A percentile compares a stretch with the other conserved stretches of the same genome.
Conservation (phyloP, 2,329 filamentous ascomycete species). For the Pestalotiopsis sp. region DNA sequence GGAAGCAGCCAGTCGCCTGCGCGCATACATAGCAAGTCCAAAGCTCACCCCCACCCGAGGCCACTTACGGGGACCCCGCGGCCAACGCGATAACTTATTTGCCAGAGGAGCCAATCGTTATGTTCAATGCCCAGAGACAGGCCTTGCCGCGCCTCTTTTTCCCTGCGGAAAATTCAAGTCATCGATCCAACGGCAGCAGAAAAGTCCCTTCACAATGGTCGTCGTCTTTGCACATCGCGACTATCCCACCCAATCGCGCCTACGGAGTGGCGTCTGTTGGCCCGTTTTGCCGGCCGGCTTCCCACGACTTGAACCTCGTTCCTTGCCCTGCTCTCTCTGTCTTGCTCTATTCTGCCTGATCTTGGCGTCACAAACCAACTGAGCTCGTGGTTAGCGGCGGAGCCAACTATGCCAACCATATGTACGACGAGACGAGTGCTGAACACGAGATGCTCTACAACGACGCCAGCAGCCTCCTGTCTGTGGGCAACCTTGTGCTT, state of each 20-base stretch:
- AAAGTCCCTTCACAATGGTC: background rate
- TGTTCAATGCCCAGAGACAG: background rate
- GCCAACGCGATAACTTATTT: background rate
- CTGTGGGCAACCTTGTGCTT: constrained; percentile 12
- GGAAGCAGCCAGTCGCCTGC: background rate
- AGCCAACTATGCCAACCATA: background rate
- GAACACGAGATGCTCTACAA: constrained; percentile 10
- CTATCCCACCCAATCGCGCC: constrained; percentile 9
- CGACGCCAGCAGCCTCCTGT: background rate
- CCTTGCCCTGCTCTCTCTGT: background rate
- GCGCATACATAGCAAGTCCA: background rate
- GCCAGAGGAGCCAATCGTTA: background rate
- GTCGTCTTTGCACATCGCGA: background rate
- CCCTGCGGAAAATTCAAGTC: background rate
- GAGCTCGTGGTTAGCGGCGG: background rate
- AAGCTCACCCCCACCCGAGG: constrained; percentile 1
- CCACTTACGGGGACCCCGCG: constrained; percentile 3
- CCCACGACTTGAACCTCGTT: background rate
- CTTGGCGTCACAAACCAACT: background rate
- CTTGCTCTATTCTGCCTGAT: background rate
- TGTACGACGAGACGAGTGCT: background rate
- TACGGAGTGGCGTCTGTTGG: background rate
- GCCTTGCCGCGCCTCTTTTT: constrained; percentile 8
- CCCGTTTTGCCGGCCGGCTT: background rate
- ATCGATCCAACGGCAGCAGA: background rate